Evolutionary conservation across 2,329 filamentous ascomycete genomes (phyloP), one percentile per base, ranked within the genome.

Genomic region (Colletotrichum shisoi): DNA sequence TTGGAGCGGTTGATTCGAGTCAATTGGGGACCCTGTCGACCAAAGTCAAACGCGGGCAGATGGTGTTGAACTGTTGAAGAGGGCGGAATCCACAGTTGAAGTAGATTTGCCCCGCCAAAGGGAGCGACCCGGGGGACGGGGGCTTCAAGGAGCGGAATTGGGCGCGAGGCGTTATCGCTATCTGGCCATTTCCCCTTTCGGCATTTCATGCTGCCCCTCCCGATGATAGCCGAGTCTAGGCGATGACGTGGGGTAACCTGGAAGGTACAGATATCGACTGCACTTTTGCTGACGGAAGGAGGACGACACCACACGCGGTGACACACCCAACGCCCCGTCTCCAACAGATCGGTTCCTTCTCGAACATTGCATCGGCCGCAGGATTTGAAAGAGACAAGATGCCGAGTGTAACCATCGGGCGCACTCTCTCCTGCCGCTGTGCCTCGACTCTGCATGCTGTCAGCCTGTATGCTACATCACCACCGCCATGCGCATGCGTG

Each of bases 401-500:
- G 61, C 61, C 65, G 61, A 68, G 62, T 64, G 65, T 56, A 65
- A 68, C 65, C 61, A 64, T 51, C 49, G n/a, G 37, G 17, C 44
- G 54, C 39, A 63, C 40, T 52, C 37, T 44, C 57, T 51, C 34
- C 17, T 52, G 27, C 24, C 42, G 37, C 54, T 46, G 45, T 19
- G 42, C 45, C 31, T 2, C 39, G 37, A 19, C 12, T 24, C 17
- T 57, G 49, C 49, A 44, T 46, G 24, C 40, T 24, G 31, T 19
- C 24, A 19, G 42, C 2, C 42, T 24, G 27, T 31, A 8, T 31
- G 27, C n/a, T 45, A 34, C 40, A 31, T 34, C 27, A 31, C 27
- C 27, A 44, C n/a, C 44, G 34, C 64, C 48, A 37, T 17, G 40
- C 52, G 65, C 44, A 60, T 67, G 53, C 46, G 63, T 21, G 27